Evolutionary conservation across 2,329 filamentous ascomycete genomes (phyloP), one percentile per base, ranked within the genome.

Genomic region (Tolypocladium nubicola): DNA sequence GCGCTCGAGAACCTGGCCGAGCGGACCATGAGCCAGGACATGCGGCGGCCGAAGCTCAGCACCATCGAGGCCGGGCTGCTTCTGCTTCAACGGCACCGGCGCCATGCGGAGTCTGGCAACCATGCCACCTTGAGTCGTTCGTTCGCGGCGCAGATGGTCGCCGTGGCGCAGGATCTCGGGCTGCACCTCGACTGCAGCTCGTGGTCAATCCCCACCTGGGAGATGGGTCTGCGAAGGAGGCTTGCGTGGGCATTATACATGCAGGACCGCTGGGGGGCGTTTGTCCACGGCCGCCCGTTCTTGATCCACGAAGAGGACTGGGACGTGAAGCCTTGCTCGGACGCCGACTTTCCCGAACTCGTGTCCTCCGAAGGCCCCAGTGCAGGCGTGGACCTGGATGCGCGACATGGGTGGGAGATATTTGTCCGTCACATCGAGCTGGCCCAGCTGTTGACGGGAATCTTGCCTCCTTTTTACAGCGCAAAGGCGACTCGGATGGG

Each of bases 241-340:
- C 70, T 87, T 0, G 83, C 81, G 0, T 88, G 85, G 84, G 83
- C 79, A 2, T 68, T 86, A 0, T 87, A 79, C 60, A 83, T 85
- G 75, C 84, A 87, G 64, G 84, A 87, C 61, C 83, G 81, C 63
- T 85, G 80, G 82, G 77, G 79, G 2, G 76, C 79, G 2, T 72
- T 83, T 41, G 77, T 81, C 35, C 79, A 82, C 61, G 82, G 83
- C 9, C 73, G 82, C 33, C 81, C 81, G 13, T 79, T 78, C 30
- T 77, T 83, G 55, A 79, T 85, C 30, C 68, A 69, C 13, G 68
- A 73, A 3, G 73, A 73, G 9, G 80, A 84, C 62, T 86, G 83
- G 83, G 77, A 77, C 30, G 75, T 84, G 2, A 70, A 64, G 5
- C 67, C 63, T 3, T 68, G 72, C 37, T 61, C 65, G 8, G 63